phyloP scores from a whole-genome alignment of 345 rosid species.

The Schrenkiella parvula region DNA sequence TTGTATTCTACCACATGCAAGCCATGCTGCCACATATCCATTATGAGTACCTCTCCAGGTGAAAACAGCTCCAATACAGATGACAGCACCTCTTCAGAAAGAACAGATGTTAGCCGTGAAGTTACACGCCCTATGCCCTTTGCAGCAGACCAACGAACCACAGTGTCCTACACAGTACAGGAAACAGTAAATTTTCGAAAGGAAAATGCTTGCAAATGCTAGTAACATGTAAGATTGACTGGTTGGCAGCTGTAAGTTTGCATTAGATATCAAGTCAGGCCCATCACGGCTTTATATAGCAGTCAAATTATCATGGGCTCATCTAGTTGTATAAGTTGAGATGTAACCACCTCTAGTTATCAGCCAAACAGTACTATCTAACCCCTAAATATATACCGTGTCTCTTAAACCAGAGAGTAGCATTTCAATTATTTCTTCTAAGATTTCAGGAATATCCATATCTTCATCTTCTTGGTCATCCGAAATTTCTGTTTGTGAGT shows the following conservation, averaged over 20 bases:
- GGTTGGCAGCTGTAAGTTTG: conserved; percentile 10
- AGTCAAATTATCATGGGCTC: neutral
- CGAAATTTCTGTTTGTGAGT: conserved; percentile 34
- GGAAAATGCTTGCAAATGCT: neutral
- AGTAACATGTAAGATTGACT: conserved; percentile 3
- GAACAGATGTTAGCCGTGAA: conserved; percentile 70
- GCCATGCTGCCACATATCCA: conserved; percentile 3
- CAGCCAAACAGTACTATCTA: conserved; percentile 30
- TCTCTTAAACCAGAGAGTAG: conserved; percentile 83
- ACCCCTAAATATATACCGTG: conserved; percentile 62
- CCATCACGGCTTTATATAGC: neutral
- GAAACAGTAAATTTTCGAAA: neutral
- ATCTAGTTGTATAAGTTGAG: conserved; percentile 11
- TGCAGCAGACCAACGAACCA: conserved; percentile 99
- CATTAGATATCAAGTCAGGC: neutral
- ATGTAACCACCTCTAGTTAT: neutral
- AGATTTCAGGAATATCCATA: conserved; percentile 78
- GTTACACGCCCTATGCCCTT: conserved; percentile 95
- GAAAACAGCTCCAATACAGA: conserved; percentile 87
- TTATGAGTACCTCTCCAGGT: conserved; percentile 70
- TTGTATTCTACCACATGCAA: neutral
- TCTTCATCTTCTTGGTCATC: conserved; percentile 55
- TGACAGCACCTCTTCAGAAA: conserved; percentile 85
- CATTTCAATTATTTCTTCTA: conserved; percentile 92
- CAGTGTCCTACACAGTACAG: conserved; percentile 66